A percentile compares a stretch with the other conserved stretches of the same genome.
phyloP scores from a whole-genome alignment of 257 asterid species.

The Leptodermis oblonga region DNA sequence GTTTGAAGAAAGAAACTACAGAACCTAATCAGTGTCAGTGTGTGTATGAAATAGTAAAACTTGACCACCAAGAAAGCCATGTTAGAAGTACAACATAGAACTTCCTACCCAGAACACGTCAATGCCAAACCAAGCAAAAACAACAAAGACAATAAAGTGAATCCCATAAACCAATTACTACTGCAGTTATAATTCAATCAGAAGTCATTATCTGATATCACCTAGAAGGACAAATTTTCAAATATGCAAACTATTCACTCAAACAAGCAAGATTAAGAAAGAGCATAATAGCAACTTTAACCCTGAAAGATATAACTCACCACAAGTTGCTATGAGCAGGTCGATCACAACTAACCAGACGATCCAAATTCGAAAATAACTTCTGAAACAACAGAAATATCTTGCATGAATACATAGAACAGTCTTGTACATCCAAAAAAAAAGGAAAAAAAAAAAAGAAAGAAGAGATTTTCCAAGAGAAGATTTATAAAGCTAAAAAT shows the following conservation, averaged over 20 bases:
- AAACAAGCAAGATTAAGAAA: background rate
- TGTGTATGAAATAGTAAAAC: background rate
- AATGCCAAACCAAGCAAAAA: background rate
- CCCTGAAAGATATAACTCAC: slow-evolving; percentile 42
- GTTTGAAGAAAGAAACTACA: too few relatives aligned
- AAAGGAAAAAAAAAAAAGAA: background rate
- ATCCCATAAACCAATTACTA: background rate
- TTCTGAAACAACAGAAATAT: slow-evolving; percentile 48
- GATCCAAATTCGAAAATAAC: slow-evolving; percentile 73
- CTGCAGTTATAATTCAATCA: background rate
- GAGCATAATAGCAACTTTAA: background rate
- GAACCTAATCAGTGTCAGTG: background rate
- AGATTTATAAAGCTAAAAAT: background rate
- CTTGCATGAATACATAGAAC: slow-evolving; percentile 3
- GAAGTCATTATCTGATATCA: background rate
- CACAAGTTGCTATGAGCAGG: slow-evolving; percentile 70
- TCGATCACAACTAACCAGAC: slow-evolving; percentile 60
- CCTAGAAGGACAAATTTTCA: too few relatives aligned
- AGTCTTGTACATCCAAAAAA: too few relatives aligned
- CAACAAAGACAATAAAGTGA: background rate
- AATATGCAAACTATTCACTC: background rate
- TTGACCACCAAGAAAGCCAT: background rate
- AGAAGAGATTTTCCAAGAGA: background rate
- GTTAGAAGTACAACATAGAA: background rate
- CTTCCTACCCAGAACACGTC: background rate